Conservation (phyloP, 306 rosid genomes). For the Sophora flavescens region DNA sequence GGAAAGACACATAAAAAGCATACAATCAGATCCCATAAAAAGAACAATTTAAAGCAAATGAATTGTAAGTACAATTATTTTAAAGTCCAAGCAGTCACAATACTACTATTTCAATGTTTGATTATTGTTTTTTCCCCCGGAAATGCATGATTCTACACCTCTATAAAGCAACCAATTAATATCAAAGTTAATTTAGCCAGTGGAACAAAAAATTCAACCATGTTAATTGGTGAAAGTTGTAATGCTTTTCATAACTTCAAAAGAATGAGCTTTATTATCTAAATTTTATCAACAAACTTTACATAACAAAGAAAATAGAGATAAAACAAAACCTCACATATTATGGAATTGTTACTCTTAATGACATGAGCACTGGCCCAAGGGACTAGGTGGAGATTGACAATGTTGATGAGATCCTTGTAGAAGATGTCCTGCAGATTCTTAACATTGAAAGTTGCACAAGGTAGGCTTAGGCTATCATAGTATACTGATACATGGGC, state of each 20-base stretch:
- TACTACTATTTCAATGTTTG: neutral
- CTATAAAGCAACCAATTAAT: neutral
- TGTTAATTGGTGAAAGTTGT: neutral
- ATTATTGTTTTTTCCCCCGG: neutral
- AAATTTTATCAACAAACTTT: neutral
- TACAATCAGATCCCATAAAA: neutral
- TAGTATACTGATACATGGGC: conserved; percentile 63
- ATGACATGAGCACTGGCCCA: conserved; percentile 51
- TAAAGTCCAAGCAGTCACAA: neutral
- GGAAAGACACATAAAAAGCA: neutral
- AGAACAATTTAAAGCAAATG: neutral
- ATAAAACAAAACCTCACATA: conserved; percentile 59
- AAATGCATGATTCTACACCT: neutral
- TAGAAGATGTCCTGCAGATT: conserved; percentile 56
- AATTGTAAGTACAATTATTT: neutral
- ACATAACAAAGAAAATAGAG: neutral
- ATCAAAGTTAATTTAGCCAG: no score
- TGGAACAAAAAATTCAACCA: neutral
- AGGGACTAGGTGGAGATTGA: conserved; percentile 64
- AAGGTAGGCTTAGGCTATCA: conserved; percentile 50
- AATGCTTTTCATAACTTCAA: neutral
- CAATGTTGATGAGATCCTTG: conserved; percentile 49
- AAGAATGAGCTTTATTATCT: neutral
- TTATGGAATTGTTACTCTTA: conserved; percentile 42
- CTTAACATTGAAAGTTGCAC: conserved; percentile 55